These are phyloP conservation scores for Epichloe typhina DNA, from an alignment of 2,329 filamentous ascomycete species.

Conservation along the genomic window DNA sequence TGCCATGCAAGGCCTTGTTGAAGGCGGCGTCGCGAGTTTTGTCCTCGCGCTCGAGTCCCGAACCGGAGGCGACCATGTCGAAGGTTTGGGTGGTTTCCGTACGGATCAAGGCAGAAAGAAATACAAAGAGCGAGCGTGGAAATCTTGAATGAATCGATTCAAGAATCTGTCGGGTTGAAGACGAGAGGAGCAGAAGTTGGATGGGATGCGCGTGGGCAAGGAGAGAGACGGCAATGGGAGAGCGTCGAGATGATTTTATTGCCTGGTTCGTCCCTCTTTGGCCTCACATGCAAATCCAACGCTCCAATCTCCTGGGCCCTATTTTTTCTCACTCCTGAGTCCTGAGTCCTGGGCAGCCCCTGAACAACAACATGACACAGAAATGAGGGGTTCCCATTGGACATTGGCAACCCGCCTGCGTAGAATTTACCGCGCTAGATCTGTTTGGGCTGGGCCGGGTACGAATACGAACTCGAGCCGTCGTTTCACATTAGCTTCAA, in stretches of 20 bases:
- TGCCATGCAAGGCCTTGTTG: constrained; percentile 75
- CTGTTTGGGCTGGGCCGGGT: not conserved
- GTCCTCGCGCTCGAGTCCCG: constrained; percentile 64
- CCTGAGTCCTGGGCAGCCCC: not conserved
- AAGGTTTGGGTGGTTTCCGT: constrained; percentile 9
- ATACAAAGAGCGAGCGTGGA: constrained; percentile 2
- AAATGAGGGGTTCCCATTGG: constrained; percentile 4
- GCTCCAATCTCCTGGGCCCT: constrained; percentile 1
- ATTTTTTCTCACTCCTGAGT: constrained; percentile 3
- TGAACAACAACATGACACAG: constrained; percentile 1
- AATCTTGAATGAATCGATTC: not conserved
- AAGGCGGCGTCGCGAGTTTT: constrained; percentile 78
- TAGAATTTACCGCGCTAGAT: not conserved
- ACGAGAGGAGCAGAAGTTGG: not conserved
- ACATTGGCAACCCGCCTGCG: not conserved
- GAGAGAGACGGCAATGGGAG: not conserved
- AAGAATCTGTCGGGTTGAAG: not conserved
- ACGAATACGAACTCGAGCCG: constrained; percentile 10
- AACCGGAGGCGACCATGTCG: constrained; percentile 30
- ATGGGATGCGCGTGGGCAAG: not conserved
- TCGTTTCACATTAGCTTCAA: not conserved
- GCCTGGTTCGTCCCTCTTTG: not conserved
- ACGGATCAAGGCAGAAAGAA: constrained; percentile 1
- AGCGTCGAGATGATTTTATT: constrained; percentile 4
- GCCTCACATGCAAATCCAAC: constrained; percentile 1